A percentile compares a stretch with the other conserved stretches of the same genome.
Evolutionary conservation across 2,329 filamentous ascomycete species (phyloP).

Genomic region (Dactylellina leptospora): DNA sequence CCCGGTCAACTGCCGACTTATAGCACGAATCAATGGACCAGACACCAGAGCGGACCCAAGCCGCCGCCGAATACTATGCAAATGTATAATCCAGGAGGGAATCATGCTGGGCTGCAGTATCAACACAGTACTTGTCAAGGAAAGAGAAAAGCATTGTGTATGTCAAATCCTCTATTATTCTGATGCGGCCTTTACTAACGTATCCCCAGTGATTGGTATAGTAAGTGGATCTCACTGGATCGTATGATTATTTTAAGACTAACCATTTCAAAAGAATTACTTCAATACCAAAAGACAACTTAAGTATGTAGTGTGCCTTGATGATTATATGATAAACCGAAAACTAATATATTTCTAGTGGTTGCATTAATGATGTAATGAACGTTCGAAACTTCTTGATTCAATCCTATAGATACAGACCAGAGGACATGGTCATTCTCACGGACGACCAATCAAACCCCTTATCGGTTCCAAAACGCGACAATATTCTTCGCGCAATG

Average conservation of each 20-base stretch:
- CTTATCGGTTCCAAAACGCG: constrained; percentile 95
- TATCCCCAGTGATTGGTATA: constrained; percentile 45
- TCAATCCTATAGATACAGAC: constrained; percentile 87
- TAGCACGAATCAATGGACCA: constrained; percentile 51
- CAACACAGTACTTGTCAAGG: constrained; percentile 53
- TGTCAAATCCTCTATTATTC: neutral
- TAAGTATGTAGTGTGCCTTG: constrained; percentile 23
- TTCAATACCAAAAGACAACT: constrained; percentile 48
- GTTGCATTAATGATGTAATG: constrained; percentile 96
- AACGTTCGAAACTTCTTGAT: constrained; percentile 95
- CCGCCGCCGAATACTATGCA: constrained; percentile 51
- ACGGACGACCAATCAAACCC: constrained; percentile 97
- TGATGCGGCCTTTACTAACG: constrained; percentile 12
- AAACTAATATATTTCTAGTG: constrained; percentile 62
- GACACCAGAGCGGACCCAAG: constrained; percentile 34
- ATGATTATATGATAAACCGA: neutral
- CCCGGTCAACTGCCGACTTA: constrained; percentile 45
- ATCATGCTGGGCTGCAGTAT: constrained; percentile 19
- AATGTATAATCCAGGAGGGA: constrained; percentile 37
- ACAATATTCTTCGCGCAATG: constrained; percentile 94
- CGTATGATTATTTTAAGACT: neutral
- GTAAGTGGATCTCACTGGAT: constrained; percentile 26
- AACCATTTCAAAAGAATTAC: constrained; percentile 50
- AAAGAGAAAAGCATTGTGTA: constrained; percentile 52
- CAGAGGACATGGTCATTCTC: constrained; percentile 95